A percentile compares a stretch with the other conserved stretches of the same genome.
Conservation (phyloP, 331 rosid species). For the Arachis monticola region DNA sequence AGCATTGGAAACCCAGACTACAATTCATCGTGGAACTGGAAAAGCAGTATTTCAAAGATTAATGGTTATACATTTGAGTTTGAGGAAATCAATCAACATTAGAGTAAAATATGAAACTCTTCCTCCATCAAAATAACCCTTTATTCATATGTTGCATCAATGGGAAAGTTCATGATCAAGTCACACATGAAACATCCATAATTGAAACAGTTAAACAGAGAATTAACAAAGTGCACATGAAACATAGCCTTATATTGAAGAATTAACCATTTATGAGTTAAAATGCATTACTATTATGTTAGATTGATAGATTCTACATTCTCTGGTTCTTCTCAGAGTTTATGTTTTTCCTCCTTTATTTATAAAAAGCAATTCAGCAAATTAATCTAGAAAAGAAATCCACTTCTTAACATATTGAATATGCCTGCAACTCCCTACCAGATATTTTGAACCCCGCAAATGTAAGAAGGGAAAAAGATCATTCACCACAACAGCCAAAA, state of each 20-base stretch:
- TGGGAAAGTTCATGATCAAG: neutral
- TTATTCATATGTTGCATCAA: neutral
- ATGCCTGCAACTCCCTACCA: slow-evolving; percentile 8
- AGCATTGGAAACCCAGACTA: neutral
- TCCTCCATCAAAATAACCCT: neutral
- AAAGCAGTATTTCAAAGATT: neutral
- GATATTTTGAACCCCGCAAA: neutral
- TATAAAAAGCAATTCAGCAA: slow-evolving; percentile 29
- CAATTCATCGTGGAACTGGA: slow-evolving; percentile 13
- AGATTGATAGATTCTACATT: slow-evolving; percentile 2
- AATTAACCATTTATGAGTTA: slow-evolving; percentile 6
- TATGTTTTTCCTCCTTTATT: slow-evolving; percentile 12
- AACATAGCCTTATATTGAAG: neutral
- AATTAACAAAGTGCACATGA: slow-evolving; percentile 2
- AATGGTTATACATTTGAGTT: neutral
- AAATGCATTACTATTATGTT: neutral
- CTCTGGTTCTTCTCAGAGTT: slow-evolving; percentile 19
- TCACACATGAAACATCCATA: slow-evolving; percentile 6
- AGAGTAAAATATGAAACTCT: neutral
- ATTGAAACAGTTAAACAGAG: neutral
- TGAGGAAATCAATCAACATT: slow-evolving; percentile 4
- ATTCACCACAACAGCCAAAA: slow-evolving; percentile 20
- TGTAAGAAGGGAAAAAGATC: too few species aligned
- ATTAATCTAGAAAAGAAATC: neutral
- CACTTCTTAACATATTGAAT: neutral